phyloP scores from a whole-genome alignment of 257 asterid genomes.

The Agastache rugosa region DNA sequence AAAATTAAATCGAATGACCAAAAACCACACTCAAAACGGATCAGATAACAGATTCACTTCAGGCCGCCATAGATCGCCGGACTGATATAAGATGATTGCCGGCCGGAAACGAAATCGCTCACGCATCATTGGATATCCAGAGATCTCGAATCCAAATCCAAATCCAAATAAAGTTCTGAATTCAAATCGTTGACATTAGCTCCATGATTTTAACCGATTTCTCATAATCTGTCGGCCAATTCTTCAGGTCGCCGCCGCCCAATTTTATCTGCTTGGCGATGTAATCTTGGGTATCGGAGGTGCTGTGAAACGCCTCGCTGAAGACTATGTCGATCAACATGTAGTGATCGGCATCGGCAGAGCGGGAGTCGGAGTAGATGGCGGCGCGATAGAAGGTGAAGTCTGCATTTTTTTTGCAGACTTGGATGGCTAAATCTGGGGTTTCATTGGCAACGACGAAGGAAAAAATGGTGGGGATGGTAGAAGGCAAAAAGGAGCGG shows the following conservation, averaged over 20 bases:
- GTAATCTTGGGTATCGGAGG: constrained; percentile 29
- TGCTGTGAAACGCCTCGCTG: constrained; percentile 16
- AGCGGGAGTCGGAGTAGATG: constrained; percentile 45
- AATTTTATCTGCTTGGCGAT: constrained; percentile 1
- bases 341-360: constrained; percentile 38
- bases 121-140: background rate
- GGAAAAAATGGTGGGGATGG: background rate
- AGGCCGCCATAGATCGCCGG: too few species aligned
- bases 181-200: constrained; percentile 37
- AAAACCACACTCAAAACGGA: too few species aligned
- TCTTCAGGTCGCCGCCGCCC: constrained; percentile 6
- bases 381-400: constrained; percentile 41
- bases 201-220: constrained; percentile 23
- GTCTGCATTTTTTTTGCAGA: constrained; percentile 45
- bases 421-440: constrained; percentile 31
- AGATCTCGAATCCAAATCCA: constrained; percentile 34
- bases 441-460: constrained; percentile 7
- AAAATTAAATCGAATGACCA: too few species aligned
- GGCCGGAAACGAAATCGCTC: constrained; percentile 34
- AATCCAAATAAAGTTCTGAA: constrained; percentile 31
- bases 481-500: background rate
- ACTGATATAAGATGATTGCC: too few species aligned
- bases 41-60: too few species aligned
- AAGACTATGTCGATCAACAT: too few species aligned
- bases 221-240: constrained; percentile 33